Conservation (phyloP, 148 eudicot genomes). For the Amaranthus cruentus region DNA sequence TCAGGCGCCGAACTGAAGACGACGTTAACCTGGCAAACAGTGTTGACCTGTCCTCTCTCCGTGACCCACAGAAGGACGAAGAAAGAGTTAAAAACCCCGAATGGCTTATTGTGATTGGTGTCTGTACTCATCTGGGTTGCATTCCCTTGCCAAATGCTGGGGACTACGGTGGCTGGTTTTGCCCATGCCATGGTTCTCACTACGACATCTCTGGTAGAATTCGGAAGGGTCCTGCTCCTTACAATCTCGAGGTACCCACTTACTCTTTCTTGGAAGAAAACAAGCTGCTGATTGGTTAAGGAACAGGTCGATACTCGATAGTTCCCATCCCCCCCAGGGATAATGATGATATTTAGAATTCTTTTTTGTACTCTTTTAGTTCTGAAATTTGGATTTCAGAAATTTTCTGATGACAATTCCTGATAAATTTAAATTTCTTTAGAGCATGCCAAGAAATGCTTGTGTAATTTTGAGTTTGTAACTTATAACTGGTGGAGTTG, state of each 20-base stretch:
- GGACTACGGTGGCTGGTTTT: conserved; percentile 70
- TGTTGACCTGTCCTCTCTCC: conserved; percentile 48
- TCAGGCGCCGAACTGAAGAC: conserved; percentile 57
- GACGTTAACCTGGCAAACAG: conserved; percentile 59
- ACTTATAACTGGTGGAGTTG: conserved; percentile 15
- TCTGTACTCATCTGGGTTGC: conserved; percentile 77
- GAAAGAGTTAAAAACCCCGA: conserved; percentile 74
- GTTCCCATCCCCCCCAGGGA: conserved; percentile 6
- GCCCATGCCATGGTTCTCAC: conserved; percentile 85
- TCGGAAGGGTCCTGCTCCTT: conserved; percentile 74
- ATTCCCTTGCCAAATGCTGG: conserved; percentile 77
- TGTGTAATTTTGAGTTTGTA: conserved; percentile 28
- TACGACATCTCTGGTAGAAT: conserved; percentile 70
- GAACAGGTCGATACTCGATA: background rate
- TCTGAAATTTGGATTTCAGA: conserved; percentile 8
- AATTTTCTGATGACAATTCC: conserved; percentile 13
- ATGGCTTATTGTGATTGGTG: conserved; percentile 72
- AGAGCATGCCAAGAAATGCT: conserved; percentile 22
- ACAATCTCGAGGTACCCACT: conserved; percentile 67
- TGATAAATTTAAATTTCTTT: conserved; percentile 24
- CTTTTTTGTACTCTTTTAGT: conserved; percentile 5
- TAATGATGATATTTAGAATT: conserved; percentile 27
- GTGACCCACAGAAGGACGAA: conserved; percentile 63
- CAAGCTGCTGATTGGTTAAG: conserved; percentile 58
- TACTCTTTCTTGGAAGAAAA: conserved; percentile 67